Base-by-base conservation (phyloP, 1,139 yeast genomes). In the Arxiozyma telluris region DNA sequence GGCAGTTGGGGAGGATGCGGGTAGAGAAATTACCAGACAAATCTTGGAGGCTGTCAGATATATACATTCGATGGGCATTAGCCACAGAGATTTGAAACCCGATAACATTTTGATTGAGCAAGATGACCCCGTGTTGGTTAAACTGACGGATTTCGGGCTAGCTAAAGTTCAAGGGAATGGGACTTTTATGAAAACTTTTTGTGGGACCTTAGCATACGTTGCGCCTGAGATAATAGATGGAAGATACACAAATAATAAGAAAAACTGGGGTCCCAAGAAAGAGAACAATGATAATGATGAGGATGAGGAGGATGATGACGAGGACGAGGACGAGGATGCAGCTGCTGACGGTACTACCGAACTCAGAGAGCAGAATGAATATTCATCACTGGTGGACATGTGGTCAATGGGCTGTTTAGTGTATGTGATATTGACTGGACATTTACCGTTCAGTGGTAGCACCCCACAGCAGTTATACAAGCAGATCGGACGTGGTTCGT, bases 321-420 rank as follows among this genome's bases (percentile, higher is more conserved):
- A 53, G 46, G 69, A 63, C 25, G 65, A 60, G n/a, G n/a, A n/a
- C n/a, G n/a, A n/a, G n/a, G n/a, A n/a, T n/a, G n/a, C n/a, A n/a
- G n/a, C n/a, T 39, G 8, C 20, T 9, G 38, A 43, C 5, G 47
- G 34, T 17, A 17, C n/a, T 41, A n/a, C 17, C 11, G 23, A 25
- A 8, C 42, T 18, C 3, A 64, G 58, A 39, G 61, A 63, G 30
- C 54, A 61, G 48, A 71, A 70, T 67, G 76, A 84, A 54, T 93
- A 93, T 65, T 88, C 96, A 5, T 84, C 87, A 47, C 76, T 87
- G 56, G 98, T 91, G 6, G 98, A 93, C 69, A 87, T 93, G 76
- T 93, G 98, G 98, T 88, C 97, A 4, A 76, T 89, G 56, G 96
- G 98, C 0, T 93, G 98, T 69, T 73, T 93, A 41, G 85, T 90